These are phyloP conservation scores for Escallonia herrerae DNA, from an alignment of 129 eudicot genomes.

Conservation along the genomic window DNA sequence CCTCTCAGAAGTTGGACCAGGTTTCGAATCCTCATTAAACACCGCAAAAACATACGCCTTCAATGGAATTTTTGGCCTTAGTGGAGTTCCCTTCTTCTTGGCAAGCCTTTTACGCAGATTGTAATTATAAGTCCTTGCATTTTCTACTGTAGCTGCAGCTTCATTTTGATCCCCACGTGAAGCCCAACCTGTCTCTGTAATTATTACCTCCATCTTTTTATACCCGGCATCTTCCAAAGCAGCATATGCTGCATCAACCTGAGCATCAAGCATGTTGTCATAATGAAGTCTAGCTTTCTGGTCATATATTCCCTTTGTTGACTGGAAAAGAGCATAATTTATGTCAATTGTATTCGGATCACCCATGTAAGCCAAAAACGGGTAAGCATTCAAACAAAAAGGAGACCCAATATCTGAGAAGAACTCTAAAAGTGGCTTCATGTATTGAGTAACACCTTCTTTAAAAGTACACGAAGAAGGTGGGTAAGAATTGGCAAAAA, in stretches of 20 bases:
- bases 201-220: constrained; percentile 78
- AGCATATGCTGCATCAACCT: constrained; percentile 85
- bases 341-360: constrained; percentile 62
- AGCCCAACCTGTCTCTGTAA: constrained; percentile 98
- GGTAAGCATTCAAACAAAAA: constrained; percentile 89
- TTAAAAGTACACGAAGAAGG: constrained; percentile 72
- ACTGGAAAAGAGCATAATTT: constrained; percentile 72
- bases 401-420: constrained; percentile 76
- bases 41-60: constrained; percentile 83
- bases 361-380: constrained; percentile 81
- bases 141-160: constrained; percentile 60
- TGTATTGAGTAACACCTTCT: constrained; percentile 44
- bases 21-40: constrained; percentile 69
- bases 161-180: constrained; percentile 81
- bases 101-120: constrained; percentile 84
- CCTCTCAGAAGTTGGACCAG: constrained; percentile 73
- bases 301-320: constrained; percentile 53
- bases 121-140: constrained; percentile 78
- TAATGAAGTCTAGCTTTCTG: constrained; percentile 61
- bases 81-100: constrained; percentile 81
- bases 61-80: constrained; percentile 61
- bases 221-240: constrained; percentile 81
- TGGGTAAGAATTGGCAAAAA: constrained; percentile 70
- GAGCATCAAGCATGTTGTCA: constrained; percentile 95
- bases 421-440: constrained; percentile 78